Conservation (phyloP, 805 yeast species). For the Yamadazyma ubonensis region DNA sequence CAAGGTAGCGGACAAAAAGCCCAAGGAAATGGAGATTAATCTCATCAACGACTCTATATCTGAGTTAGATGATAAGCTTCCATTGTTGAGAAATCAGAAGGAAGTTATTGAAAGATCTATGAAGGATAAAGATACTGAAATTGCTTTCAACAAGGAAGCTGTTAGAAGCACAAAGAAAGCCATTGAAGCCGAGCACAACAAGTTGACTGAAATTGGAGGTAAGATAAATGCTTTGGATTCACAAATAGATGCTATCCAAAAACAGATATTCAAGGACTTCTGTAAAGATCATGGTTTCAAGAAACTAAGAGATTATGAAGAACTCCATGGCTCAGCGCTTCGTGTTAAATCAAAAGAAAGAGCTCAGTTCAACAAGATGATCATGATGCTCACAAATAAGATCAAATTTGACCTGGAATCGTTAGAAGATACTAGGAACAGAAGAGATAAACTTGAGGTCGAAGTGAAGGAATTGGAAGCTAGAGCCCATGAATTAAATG, state of each 20-base stretch:
- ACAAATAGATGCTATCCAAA: conserved; percentile 35
- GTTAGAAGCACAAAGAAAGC: conserved; percentile 14
- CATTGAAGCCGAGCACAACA: conserved; percentile 16
- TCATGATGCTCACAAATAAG: conserved; percentile 59
- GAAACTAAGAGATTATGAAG: conserved; percentile 67
- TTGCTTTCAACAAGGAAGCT: conserved; percentile 43
- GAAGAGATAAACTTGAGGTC: conserved; percentile 44
- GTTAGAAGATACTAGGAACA: conserved; percentile 45
- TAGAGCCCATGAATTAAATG: conserved; percentile 29
- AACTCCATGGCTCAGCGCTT: conserved; percentile 56
- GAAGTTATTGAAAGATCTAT: conserved; percentile 44
- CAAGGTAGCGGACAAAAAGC: conserved; percentile 46
- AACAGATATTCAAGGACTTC: conserved; percentile 50
- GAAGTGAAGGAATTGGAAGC: conserved; percentile 38
- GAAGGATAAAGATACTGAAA: conserved; percentile 49
- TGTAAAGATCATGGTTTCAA: conserved; percentile 54
- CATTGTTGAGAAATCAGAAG: conserved; percentile 44
- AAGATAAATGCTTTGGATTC: conserved; percentile 22
- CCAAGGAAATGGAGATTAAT: conserved; percentile 57
- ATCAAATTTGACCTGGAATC: conserved; percentile 65
- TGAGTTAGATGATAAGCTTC: conserved; percentile 39
- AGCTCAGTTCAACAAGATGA: conserved; percentile 59
- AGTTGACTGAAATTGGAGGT: conserved; percentile 16
- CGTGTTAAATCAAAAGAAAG: conserved; percentile 60
- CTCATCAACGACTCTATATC: conserved; percentile 50